Conservation (phyloP, 148 eudicot genomes). For the Rhododendron vialii region DNA sequence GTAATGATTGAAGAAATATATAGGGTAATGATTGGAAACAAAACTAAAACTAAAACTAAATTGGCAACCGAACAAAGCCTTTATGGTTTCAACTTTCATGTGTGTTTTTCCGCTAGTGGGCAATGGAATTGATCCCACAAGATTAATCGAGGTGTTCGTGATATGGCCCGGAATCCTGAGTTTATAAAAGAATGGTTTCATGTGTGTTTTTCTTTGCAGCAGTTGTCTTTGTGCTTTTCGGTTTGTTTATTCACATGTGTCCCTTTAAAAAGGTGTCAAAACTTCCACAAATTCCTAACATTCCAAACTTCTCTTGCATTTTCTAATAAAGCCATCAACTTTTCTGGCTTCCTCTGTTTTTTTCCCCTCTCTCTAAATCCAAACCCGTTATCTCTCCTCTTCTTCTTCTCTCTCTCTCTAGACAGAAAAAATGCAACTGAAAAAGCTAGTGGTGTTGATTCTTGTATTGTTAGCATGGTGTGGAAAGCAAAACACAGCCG, state of each 20-base stretch:
- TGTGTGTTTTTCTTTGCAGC: not conserved
- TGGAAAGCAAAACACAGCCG: not conserved
- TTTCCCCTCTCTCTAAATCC: not conserved
- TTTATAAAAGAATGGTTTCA: not conserved
- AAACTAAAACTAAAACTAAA: too few relatives aligned
- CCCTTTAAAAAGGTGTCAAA: not conserved
- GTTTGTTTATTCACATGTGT: not conserved
- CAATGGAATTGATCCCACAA: too few relatives aligned
- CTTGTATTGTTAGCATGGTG: conserved; percentile 15
- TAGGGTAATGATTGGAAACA: too few relatives aligned
- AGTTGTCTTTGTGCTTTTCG: not conserved
- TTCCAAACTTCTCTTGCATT: conserved; percentile 7
- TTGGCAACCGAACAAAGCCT: too few relatives aligned
- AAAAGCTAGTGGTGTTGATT: conserved; percentile 16
- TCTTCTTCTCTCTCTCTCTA: not conserved
- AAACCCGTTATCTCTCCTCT: not conserved
- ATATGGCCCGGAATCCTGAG: not conserved
- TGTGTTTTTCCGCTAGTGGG: not conserved
- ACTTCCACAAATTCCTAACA: not conserved
- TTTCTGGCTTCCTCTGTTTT: conserved; percentile 5
- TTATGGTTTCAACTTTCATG: too few relatives aligned
- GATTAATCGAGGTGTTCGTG: too few relatives aligned
- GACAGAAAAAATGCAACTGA: conserved; percentile 12
- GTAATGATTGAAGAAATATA: too few relatives aligned
- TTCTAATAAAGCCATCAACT: conserved; percentile 11